Base-by-base conservation (phyloP, 225 moss, liverwort and hornwort species). In the Pseudoscleropodium purum region DNA sequence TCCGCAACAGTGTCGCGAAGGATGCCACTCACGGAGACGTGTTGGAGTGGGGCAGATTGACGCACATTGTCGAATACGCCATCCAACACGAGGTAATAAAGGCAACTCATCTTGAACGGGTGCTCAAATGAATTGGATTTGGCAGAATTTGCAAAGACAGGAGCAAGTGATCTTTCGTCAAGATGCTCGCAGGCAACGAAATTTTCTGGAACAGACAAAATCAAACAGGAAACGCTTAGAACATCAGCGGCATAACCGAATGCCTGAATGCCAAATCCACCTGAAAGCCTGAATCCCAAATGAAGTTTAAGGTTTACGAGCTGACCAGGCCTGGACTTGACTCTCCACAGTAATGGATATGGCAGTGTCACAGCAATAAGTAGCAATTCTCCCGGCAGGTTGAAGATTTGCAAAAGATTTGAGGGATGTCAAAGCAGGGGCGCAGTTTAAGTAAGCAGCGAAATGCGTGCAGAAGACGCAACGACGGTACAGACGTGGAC, bases 1-100 rank as follows among this genome's bases (percentile, higher is more conserved):
- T 91, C 85, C 17, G 95, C 92, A 9, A 92, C 90, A 16, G 89
- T 82, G 73, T 94, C 85, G 34, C 84, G 83, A 63, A 94, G 84
- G 49, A 82, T 54, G 63, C 94, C 92, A 36, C 79, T 89, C 59
- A 90, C 94, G 7, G 90, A 85, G 9, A 93, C 90, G 29, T 90
- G 75, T 15, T 94, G 61, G 9, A 91, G 88, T 18, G 94, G 91
- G 37, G 90, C 90, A 49, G n/a, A 59, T 12, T 59, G 37, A 70
- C 83, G 89, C 20, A 11, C 34, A 31, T 17, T 16, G 54, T 24
- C 10, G 18, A 20, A 16, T 7, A 15, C 68, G 33, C 31, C 60
- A 21, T 82, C 92, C 39, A 65, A 29, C 20, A 62, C 88, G 30
- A 77, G 20, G 41, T 91, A 92, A 33, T 30, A 24, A 62, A 89